Evolutionary conservation across 768 basidiomycete genomes (phyloP), one percentile per base, ranked within the genome.

Genomic region (Postia placenta): DNA sequence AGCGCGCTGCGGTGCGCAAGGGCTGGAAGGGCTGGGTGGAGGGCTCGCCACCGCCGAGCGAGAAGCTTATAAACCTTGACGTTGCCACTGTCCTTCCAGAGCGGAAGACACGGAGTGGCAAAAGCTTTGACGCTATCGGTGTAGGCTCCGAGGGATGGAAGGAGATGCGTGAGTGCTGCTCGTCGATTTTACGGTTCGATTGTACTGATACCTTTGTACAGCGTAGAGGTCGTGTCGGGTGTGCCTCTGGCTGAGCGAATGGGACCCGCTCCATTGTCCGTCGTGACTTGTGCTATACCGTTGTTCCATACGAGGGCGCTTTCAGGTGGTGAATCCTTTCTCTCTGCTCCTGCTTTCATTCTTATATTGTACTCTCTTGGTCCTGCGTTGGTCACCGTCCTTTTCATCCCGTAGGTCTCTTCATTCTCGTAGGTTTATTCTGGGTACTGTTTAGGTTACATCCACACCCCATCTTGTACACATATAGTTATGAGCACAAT

Each of bases 11-110:
- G 0, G 82, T 76, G 28, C 82, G 75, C 67, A 91, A 91, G 65
- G 88, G 88, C 15, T 91, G 88, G 88, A 91, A 91, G 71, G 88
- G 88, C 33, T 91, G 88, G 88, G 85, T 91, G 19, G 88, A 89
- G 70, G 87, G 87, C 56, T 88, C 87, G 19, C 85, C 85, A 3
- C 80, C 81, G 45, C 85, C 88, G 19, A 87, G 85, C 14, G 77
- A 81, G 58, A 89, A 88, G 64, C 70, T 89, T 45, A 90, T 90
- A 67, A 89, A 89, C 60, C 74, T 90, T 52, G 88, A 91, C 63
- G 74, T 75, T 27, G 84, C 82, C 1, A 78, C 81, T 23, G 68
- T 85, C 5, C 73, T 90, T 9, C 79, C 78, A 52, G 87, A 90
- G 67, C 70, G 88, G 51, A 76, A 83, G 52, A 86, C 86, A n/a